These are phyloP conservation scores for Bruguiera sexangula DNA, from an alignment of 345 rosid genomes.

Conservation along the genomic window DNA sequence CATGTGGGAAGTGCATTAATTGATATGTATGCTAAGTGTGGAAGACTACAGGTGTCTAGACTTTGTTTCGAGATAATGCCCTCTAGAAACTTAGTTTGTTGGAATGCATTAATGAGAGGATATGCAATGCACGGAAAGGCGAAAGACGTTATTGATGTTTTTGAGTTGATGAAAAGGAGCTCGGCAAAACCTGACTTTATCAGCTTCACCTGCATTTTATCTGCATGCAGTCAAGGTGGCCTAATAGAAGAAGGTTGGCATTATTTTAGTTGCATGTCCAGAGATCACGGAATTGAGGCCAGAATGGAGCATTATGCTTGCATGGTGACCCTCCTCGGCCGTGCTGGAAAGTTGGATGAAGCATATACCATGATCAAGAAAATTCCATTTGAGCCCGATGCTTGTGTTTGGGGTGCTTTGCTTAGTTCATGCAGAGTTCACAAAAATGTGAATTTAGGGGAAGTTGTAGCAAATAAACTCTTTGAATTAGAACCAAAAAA, in stretches of 20 bases:
- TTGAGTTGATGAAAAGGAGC: constrained; percentile 46
- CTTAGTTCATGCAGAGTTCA: constrained; percentile 74
- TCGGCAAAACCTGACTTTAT: constrained; percentile 55
- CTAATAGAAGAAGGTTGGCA: constrained; percentile 49
- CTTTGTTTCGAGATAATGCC: constrained; percentile 54
- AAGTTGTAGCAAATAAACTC: constrained; percentile 50
- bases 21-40: constrained; percentile 84
- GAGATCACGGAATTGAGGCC: constrained; percentile 47
- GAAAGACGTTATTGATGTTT: constrained; percentile 49
- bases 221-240: constrained; percentile 70
- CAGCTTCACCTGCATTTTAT: constrained; percentile 54
- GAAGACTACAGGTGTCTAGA: constrained; percentile 49
- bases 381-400: constrained; percentile 61
- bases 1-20: constrained; percentile 64
- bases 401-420: constrained; percentile 81
- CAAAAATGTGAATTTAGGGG: constrained; percentile 58
- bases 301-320: constrained; percentile 74
- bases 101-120: constrained; percentile 74
- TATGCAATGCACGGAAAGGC: constrained; percentile 71
- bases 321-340: constrained; percentile 72
- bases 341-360: constrained; percentile 62
- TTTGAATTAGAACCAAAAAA: constrained; percentile 51
- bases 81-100: constrained; percentile 55
- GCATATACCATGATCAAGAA: constrained; percentile 54
- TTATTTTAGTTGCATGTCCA: constrained; percentile 49